Evolutionary conservation across 78 protist genomes (phyloP), one percentile per base, ranked within the genome.

Genomic region (Pelomyxa schiedti): DNA sequence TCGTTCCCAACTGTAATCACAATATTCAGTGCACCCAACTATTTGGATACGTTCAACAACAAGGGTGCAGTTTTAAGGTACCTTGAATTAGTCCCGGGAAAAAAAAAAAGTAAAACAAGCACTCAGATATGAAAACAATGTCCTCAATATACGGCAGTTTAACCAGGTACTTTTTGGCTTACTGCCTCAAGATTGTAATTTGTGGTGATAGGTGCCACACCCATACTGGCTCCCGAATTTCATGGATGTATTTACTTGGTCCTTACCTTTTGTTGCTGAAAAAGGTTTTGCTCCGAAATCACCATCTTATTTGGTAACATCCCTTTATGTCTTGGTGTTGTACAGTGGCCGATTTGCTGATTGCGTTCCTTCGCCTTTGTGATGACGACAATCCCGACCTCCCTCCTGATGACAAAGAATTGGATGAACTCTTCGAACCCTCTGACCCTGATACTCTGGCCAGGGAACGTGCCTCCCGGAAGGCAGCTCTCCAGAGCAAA

Each of bases 201-300:
- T n/a, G n/a, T n/a, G n/a, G n/a, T n/a, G n/a, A n/a, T n/a, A n/a
- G n/a, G n/a, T 85, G 32, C 94, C 93, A 22, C 99, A 97, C 69
- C 99, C 99, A 4, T 96, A 97, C 82, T 95, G 86, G 86, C 87
- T 97, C 66, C 99, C 99, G 70, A 92, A 92, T 69, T 97, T 97
- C 75, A 89, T 95, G 93, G 95, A 97, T 78, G 98, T 94, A 30
- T 97, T 97, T 81, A 42, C 88, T 26, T 95, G 98, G 98, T 94
- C 98, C 8, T 65, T 97, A 76, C 99, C 99, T n/a, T 97, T 95
- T 52, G 97, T 95, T 1, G 95, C 91, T 1, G 99, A 97, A 76
- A 96, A 96, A 76, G 58, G 52, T 29, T 8, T 8, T n/a, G n/a
- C n/a, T n/a, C n/a, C n/a, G n/a, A n/a, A n/a, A 43, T 22, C 70